Evolutionary conservation across 495 filamentous ascomycete genomes (phyloP).

Genomic region (Aspergillus avenaceus): DNA sequence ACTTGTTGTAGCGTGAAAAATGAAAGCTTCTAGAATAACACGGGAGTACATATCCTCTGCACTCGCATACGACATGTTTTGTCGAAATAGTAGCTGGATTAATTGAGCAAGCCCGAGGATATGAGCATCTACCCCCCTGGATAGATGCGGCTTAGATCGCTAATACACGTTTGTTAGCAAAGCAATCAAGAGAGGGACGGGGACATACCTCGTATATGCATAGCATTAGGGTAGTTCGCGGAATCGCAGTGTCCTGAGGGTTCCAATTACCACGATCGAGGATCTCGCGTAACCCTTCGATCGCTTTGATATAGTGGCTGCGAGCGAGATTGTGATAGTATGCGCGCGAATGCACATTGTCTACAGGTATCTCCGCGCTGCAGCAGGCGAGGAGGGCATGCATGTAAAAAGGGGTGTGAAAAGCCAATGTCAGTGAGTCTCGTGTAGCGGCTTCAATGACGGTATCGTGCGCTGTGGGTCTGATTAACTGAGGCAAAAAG

Average conservation of each 20-base stretch:
- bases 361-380: conserved; percentile 18
- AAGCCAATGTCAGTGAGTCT: conserved; percentile 12
- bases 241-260: not conserved
- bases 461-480: conserved; percentile 5
- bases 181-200: not conserved
- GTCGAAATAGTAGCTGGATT: conserved; percentile 8
- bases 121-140: conserved; percentile 15
- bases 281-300: conserved; percentile 8
- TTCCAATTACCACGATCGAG: not conserved
- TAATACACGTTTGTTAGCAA: conserved; percentile 1
- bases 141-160: conserved; percentile 14
- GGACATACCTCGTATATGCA: conserved; percentile 20
- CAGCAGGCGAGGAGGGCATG: conserved; percentile 22
- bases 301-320: conserved; percentile 12
- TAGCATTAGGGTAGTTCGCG: conserved; percentile 16
- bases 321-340: conserved; percentile 8
- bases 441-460: conserved; percentile 10
- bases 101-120: conserved; percentile 17
- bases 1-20: conserved; percentile 23
- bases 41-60: conserved; percentile 10
- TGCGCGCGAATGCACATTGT: not conserved
- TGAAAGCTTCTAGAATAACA: conserved; percentile 20
- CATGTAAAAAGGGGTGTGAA: conserved; percentile 13
- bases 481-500: conserved; percentile 18
- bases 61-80: not conserved